Evolutionary conservation across 1,284 basidiomycete species (phyloP), one percentile per base, ranked within the genome.

Genomic region (Apiotrichum domesticum): DNA sequence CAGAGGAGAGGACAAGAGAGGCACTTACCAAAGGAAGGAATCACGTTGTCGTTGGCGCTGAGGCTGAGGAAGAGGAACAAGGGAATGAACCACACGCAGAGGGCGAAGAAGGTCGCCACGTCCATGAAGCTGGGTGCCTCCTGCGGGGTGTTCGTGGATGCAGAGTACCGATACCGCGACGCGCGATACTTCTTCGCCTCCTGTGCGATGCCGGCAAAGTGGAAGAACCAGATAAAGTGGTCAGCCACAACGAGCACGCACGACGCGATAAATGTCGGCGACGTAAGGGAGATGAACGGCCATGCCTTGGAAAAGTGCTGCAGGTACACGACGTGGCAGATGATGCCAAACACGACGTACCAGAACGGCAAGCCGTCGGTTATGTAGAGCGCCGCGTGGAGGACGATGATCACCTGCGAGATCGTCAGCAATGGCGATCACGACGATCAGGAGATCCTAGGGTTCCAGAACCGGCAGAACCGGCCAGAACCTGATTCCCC

Each of bases 151-250:
- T 40, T 21, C 0, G 44, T 43, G 4, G 46, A 33, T 15, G 47
- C 37, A 1, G 84, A 81, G n/a, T 84, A 86, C 6, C 72, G 62
- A 43, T 75, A 73, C 55, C 65, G 65, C 2, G 68, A 62, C 1
- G 59, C 61, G 3, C 70, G 61, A 51, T 63, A 65, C 46, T 66
- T 62, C 50, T 76, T 77, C 4, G 80, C 79, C 50, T 82, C 80
- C 56, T 82, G 79, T 1, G 87, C 85, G 44, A 76, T 65, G 32
- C 80, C 82, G 33, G 91, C 84, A 72, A 96, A 96, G 77, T 95
- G 82, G 77, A 89, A 90, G 80, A 97, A 96, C 89, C 91, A 95
- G 53, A 89, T 74, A 70, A 96, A 96, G 77, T 97, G 93, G 76
- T 96, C 90, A 3, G 79, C 75, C 54, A 97, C 82, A 57, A 94